phyloP scores from a whole-genome alignment of 805 yeast species.

The Candida incommunis region DNA sequence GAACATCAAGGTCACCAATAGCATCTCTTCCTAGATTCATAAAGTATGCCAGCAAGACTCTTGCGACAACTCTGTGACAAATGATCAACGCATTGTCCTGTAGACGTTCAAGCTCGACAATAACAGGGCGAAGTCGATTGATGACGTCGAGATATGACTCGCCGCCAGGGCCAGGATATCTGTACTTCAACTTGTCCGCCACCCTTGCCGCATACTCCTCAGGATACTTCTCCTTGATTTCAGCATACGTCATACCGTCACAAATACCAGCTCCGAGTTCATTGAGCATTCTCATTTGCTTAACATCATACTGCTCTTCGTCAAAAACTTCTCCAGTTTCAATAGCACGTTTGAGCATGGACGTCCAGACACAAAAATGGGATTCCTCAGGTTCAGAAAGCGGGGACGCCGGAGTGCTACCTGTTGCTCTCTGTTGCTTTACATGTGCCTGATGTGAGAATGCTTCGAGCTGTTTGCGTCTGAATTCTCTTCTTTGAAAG shows the following conservation, averaged over 20 bases:
- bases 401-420: conserved; percentile 22
- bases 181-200: conserved; percentile 62
- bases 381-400: conserved; percentile 42
- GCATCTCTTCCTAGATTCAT: conserved; percentile 63
- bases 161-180: conserved; percentile 97
- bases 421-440: conserved; percentile 15
- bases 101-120: conserved; percentile 85
- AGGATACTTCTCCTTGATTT: conserved; percentile 60
- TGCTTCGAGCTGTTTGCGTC: conserved; percentile 42
- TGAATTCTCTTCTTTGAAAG: conserved; percentile 53
- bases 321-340: conserved; percentile 69
- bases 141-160: conserved; percentile 91
- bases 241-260: conserved; percentile 87
- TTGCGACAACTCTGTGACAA: conserved; percentile 81
- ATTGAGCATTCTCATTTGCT: conserved; percentile 85
- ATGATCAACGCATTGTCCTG: conserved; percentile 73
- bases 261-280: conserved; percentile 88
- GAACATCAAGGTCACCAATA: conserved; percentile 84
- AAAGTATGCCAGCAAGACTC: conserved; percentile 79
- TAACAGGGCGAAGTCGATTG: conserved; percentile 75
- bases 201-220: conserved; percentile 67
- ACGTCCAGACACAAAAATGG: conserved; percentile 82
- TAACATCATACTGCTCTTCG: conserved; percentile 58
- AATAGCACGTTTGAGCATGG: conserved; percentile 66
- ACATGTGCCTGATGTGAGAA: conserved; percentile 33